Base-by-base conservation (phyloP, 2,329 filamentous ascomycete genomes). In the Talaromyces islandicus region DNA sequence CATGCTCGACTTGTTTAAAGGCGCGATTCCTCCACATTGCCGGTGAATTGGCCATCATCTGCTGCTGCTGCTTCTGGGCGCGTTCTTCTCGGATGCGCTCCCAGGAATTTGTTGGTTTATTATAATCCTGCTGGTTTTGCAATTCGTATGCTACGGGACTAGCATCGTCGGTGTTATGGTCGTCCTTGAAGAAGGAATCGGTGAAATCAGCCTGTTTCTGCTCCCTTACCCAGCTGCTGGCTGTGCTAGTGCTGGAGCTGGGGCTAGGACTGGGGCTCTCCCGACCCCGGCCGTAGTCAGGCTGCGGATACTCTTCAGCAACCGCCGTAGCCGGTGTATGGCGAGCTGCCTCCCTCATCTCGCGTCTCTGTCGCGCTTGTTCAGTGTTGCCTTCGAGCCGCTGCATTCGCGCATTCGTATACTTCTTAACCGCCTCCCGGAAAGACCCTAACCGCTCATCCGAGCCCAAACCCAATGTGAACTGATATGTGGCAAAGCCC, bases 111-210 rank as follows among this genome's bases (percentile, higher is more conserved):
- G 51, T 56, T 27, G 7, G 43, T 43, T 19, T 17, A 48, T 24
- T 38, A 29, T 59, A 46, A 17, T 46, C 10, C 32, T 19, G 53
- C 24, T 29, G 41, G 7, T 7, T 46, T 46, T 68, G 63, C 62
- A 74, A 71, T 51, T 75, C 73, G 2, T 65, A 61, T 12, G 71
- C 71, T 3, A 69, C 70, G 12, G 74, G 73, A 54, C 72, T 75
- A 4, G 73, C 73, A 60, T 76, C 69, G 30, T 70, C 35, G 35
- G 14, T 17, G 9, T 7, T 38, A 17, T n/a, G 9, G 35, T 38
- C 70, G 60, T 46, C 21, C 21, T 46, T 12, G 21, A 46, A 21
- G 24, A 55, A 10, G 43, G 51, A 55, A 35, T 52, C 55, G 19
- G 43, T 46, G 43, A 46, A 12, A 46, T 46, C 43, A 11, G 43